These are phyloP conservation scores for Schoenoplectus tabernaemontani DNA, from an alignment of 202 grass and related monocot species.

Conservation along the genomic window DNA sequence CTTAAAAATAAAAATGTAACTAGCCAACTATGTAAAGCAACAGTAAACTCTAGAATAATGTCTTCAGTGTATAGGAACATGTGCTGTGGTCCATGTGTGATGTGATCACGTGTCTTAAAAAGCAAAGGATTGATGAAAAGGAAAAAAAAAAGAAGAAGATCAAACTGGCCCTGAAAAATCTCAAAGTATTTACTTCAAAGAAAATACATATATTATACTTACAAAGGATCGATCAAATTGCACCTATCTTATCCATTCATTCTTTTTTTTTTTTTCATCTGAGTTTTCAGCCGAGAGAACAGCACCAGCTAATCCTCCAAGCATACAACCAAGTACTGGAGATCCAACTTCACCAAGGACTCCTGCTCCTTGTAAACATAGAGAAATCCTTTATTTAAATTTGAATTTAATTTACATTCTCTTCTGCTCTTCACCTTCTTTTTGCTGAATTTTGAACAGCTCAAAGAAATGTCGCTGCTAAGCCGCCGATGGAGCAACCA, in stretches of 20 bases:
- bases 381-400: not conserved
- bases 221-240: not conserved
- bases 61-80: not conserved
- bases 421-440: not conserved
- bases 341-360: slow-evolving; percentile 6
- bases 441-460: slow-evolving; percentile 11
- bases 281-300: not conserved
- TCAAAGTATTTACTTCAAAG: not conserved
- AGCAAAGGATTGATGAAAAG: not conserved
- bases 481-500: slow-evolving; percentile 32
- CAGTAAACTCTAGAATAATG: not conserved
- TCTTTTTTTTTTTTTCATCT: not conserved
- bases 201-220: not conserved
- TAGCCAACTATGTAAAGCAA: not conserved
- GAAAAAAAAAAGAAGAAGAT: not conserved
- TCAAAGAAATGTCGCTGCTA: slow-evolving; percentile 25
- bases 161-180: not conserved
- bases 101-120: not conserved
- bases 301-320: not conserved
- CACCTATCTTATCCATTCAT: not conserved
- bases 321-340: slow-evolving; percentile 5
- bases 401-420: not conserved
- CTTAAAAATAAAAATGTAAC: not conserved
- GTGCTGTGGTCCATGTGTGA: not conserved
- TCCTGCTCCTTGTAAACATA: slow-evolving; percentile 6